Evolutionary conservation across 1,284 basidiomycete genomes (phyloP).

Genomic region (Rhodotorula glutinis): DNA sequence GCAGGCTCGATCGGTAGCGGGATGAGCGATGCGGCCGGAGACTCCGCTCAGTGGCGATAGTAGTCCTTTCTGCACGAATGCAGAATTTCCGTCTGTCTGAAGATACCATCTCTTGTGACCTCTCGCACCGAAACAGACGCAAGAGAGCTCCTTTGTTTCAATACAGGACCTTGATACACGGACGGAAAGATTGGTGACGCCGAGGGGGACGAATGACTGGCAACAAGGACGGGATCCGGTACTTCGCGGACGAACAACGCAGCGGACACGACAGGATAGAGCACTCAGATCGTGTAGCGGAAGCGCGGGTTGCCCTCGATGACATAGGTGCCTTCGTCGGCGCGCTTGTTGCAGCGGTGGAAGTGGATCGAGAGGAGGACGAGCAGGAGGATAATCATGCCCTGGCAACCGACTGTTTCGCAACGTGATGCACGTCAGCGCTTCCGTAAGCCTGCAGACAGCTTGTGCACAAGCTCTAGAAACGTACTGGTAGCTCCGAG

Average conservation of each 20-base stretch:
- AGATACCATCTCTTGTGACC: no score
- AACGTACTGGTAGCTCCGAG: constrained; percentile 19
- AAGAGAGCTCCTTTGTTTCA: no score
- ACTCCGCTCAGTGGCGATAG: neutral
- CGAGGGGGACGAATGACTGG: neutral
- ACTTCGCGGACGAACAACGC: neutral
- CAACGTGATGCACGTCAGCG: constrained; percentile 1
- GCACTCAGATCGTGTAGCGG: constrained; percentile 35
- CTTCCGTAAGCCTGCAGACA: no score
- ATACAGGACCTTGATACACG: neutral
- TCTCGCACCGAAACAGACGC: no score
- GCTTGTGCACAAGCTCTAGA: neutral
- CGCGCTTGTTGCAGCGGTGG: constrained; percentile 22
- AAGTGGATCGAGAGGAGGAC: constrained; percentile 37
- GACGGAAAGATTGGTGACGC: neutral
- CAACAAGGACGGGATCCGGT: no score
- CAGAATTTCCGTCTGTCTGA: no score
- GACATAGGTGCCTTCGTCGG: constrained; percentile 22
- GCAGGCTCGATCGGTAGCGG: constrained; percentile 8
- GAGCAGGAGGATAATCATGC: constrained; percentile 36
- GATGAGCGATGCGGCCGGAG: neutral
- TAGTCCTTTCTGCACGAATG: no score
- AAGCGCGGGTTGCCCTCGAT: constrained; percentile 33
- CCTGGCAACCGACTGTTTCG: constrained; percentile 43
- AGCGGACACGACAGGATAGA: neutral